Evolutionary conservation across 2,329 filamentous ascomycete species (phyloP), one percentile per base, ranked within the genome.

Genomic region (Colletotrichum sp.): DNA sequence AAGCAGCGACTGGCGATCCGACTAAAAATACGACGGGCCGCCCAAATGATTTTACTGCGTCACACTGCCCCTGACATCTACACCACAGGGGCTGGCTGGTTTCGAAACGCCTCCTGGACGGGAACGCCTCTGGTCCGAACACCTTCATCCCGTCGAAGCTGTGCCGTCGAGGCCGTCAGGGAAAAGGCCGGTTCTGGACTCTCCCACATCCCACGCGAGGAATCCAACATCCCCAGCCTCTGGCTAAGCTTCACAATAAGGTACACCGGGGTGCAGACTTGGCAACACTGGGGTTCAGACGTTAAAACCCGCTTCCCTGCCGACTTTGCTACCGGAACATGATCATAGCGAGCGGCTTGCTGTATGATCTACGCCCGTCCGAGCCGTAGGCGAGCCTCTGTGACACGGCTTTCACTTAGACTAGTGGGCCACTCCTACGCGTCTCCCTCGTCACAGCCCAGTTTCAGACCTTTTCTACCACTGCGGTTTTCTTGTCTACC

Each of bases 241-340:
- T 48, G 22, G 59, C 64, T 59, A 64, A 74, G 74, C 74, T 76
- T 76, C 70, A 59, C 28, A 73, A 65, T 76, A 76, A 76, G 71
- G 70, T 76, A 74, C 59, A 60, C 74, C 19, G 65, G 71, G 74
- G 74, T 76, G 70, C 59, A 60, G 65, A 69, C 74, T 76, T 76
- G 74, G 70, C 74, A 74, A 65, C 60, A 28, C 68, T 25, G 55
- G 63, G 69, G 28, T 61, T 39, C 48, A 55, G 16, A 30, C 72
- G 55, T 44, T 65, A 32, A 75, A 67, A 13, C 25, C 72, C 57
- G 57, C 44, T 34, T 27, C 65, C 74, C 71, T 76, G 71, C 59
- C 8, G 71, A 57, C 44, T 75, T 75, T 76, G 74, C 71, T 71
- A 76, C 74, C 74, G 74, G 74, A 75, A 76, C 48, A 57, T 63